Evolutionary conservation across 2,329 filamentous ascomycete genomes (phyloP).

Genomic region (Penicillium aurantiogriseum): DNA sequence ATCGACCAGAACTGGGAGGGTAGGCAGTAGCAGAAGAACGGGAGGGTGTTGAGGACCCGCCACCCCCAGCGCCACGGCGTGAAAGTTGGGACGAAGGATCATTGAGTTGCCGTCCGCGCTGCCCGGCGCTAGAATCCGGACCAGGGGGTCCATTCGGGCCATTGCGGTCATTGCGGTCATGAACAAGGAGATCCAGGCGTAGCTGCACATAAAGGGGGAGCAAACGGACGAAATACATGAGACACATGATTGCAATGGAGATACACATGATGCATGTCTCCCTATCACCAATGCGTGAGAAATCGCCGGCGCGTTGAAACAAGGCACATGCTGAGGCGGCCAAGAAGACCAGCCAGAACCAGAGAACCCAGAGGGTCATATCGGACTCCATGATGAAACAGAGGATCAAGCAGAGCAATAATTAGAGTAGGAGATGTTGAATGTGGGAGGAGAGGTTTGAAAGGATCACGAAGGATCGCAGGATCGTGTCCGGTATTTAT

Average conservation of each 20-base stretch:
- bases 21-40: no score
- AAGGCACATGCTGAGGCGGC: not conserved
- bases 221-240: not conserved
- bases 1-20: no score
- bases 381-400: not conserved
- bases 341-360: not conserved
- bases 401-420: not conserved
- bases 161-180: not conserved
- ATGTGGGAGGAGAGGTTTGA: not conserved
- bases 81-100: not conserved
- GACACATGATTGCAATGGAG: fast-evolving
- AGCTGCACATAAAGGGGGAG: not conserved
- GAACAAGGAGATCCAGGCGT: not conserved
- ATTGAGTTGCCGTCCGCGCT: fast-evolving
- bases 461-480: not conserved
- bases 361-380: no score
- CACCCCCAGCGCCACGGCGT: not conserved
- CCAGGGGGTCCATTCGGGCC: not conserved
- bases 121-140: not conserved
- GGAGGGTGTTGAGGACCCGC: not conserved
- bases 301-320: not conserved
- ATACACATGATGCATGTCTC: fast-evolving
- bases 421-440: not conserved
- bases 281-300: fast-evolving
- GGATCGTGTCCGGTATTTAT: not conserved